Evolutionary conservation across 306 rosid genomes (phyloP).

Genomic region (Ammopiptanthus mongolicus): DNA sequence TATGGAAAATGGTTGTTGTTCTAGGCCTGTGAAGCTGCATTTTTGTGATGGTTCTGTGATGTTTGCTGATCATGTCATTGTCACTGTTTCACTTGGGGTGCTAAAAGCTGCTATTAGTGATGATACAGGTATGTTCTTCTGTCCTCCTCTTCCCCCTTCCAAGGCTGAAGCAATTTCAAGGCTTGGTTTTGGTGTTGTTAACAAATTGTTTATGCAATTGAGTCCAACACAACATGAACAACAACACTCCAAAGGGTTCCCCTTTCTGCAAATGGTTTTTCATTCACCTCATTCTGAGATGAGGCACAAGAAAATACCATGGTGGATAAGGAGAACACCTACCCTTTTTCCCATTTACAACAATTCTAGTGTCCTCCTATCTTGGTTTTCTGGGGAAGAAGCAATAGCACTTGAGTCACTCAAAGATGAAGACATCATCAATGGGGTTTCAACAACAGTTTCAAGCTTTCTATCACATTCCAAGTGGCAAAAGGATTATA

Average conservation of each 20-base stretch:
- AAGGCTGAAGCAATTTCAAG: constrained; percentile 80
- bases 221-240: constrained; percentile 22
- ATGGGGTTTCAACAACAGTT: constrained; percentile 64
- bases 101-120: constrained; percentile 70
- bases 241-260: constrained; percentile 38
- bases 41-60: constrained; percentile 66
- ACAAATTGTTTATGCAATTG: constrained; percentile 82
- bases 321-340: constrained; percentile 95
- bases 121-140: constrained; percentile 62
- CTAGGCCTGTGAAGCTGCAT: constrained; percentile 75
- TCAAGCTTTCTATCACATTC: constrained; percentile 41
- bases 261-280: constrained; percentile 69
- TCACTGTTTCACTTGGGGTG: constrained; percentile 89
- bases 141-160: constrained; percentile 74
- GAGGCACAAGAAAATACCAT: constrained; percentile 62
- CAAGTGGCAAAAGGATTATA: constrained; percentile 18
- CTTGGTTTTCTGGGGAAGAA: constrained; percentile 93
- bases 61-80: constrained; percentile 81
- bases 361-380: constrained; percentile 60
- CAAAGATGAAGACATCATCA: constrained; percentile 58
- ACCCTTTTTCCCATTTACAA: constrained; percentile 65
- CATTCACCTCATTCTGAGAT: constrained; percentile 56
- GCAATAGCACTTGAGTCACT: constrained; percentile 78
- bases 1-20: constrained; percentile 28
- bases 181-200: constrained; percentile 96